phyloP scores from a whole-genome alignment of 2,329 filamentous ascomycete species.

The Sporothrix humicola region DNA sequence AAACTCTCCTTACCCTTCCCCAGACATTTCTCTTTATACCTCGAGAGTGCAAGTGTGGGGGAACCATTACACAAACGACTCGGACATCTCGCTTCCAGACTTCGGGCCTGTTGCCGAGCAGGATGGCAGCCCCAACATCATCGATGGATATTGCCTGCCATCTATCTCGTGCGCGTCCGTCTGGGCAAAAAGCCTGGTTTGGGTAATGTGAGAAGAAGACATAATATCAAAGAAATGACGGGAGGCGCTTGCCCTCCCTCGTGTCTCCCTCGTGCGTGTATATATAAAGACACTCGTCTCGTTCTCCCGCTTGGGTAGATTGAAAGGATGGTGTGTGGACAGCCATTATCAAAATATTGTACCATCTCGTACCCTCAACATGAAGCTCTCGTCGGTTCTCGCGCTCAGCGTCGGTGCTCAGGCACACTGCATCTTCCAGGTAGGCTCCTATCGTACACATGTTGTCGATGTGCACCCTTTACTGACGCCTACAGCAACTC shows the following conservation, averaged over 20 bases:
- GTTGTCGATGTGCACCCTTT: not conserved
- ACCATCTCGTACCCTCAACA: not conserved
- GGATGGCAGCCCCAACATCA: not conserved
- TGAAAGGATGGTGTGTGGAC: not conserved
- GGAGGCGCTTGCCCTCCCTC: not conserved
- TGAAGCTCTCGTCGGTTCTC: conserved; percentile 36
- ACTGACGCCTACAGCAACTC: conserved; percentile 46
- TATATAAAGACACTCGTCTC: conserved; percentile 17
- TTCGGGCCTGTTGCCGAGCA: conserved; percentile 1
- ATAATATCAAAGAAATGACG: not conserved
- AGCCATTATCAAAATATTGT: not conserved
- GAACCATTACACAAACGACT: not conserved
- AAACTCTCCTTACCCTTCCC: conserved; percentile 2
- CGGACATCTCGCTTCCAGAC: conserved; percentile 17
- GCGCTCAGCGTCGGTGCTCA: conserved; percentile 47
- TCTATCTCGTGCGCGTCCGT: conserved; percentile 11
- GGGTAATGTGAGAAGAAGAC: not conserved
- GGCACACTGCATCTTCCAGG: conserved; percentile 53
- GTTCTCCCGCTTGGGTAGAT: not conserved
- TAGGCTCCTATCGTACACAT: conserved; percentile 36
- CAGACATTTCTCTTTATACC: not conserved
- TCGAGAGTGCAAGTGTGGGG: not conserved
- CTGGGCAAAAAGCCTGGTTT: conserved; percentile 15
- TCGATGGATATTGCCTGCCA: not conserved
- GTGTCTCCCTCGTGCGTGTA: not conserved